phyloP scores from a whole-genome alignment of 2,329 filamentous ascomycete genomes.

The Lasiodiplodia sp. region DNA sequence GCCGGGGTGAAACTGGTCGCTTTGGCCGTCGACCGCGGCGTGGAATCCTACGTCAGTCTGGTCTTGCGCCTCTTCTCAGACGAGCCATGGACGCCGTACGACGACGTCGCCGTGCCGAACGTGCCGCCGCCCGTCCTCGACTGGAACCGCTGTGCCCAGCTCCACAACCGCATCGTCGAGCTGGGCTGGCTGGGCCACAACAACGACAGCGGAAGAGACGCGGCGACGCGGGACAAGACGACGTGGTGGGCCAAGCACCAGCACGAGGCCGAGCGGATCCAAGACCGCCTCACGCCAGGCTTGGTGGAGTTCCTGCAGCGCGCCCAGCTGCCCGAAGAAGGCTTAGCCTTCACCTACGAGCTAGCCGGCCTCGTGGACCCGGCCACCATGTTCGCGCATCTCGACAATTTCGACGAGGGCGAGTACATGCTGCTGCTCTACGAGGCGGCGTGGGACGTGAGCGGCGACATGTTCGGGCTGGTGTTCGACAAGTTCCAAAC shows the following conservation, averaged over 20 bases:
- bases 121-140: slow-evolving; percentile 2
- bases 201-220: background rate
- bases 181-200: slow-evolving; percentile 19
- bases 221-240: background rate
- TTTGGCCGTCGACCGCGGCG: background rate
- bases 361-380: slow-evolving; percentile 11
- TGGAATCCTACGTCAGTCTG: background rate
- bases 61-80: background rate
- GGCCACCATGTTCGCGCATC: background rate
- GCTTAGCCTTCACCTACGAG: slow-evolving; percentile 18
- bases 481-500: slow-evolving; percentile 14
- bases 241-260: slow-evolving; percentile 19
- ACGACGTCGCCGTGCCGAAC: slow-evolving; percentile 5
- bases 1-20: slow-evolving; percentile 1
- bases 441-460: background rate
- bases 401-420: slow-evolving; percentile 12
- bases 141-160: slow-evolving; percentile 5
- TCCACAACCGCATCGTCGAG: slow-evolving; percentile 27
- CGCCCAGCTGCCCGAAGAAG: slow-evolving; percentile 19
- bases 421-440: slow-evolving; percentile 7
- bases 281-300: background rate
- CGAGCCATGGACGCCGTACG: background rate
- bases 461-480: slow-evolving; percentile 2
- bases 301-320: slow-evolving; percentile 21
- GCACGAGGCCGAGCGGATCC: background rate